Conservation (phyloP, 1,284 basidiomycete genomes). For the Melampsora larici-populina region DNA sequence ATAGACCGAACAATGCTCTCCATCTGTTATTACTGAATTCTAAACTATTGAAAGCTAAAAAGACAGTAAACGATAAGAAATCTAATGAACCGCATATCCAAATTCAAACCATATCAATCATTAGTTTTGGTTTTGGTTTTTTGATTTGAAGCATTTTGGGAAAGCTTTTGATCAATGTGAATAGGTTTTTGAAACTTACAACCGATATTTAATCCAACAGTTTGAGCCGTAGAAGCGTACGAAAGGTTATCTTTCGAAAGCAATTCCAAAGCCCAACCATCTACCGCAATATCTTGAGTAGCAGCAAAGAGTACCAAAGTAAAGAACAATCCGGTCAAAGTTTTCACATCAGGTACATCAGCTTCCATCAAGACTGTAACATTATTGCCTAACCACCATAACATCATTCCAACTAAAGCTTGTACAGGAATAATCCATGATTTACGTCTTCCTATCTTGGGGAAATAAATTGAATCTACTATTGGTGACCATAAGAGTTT, state of each 20-base stretch:
- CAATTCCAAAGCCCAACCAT: conserved; percentile 97
- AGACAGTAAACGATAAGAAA: conserved; percentile 95
- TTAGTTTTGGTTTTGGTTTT: not conserved
- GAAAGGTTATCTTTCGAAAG: conserved; percentile 91
- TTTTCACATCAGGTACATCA: conserved; percentile 75
- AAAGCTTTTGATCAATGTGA: too few relatives aligned
- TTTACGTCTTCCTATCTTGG: conserved; percentile 81
- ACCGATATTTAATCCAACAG: conserved; percentile 92
- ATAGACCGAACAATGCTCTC: conserved; percentile 21
- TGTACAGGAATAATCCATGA: conserved; percentile 99
- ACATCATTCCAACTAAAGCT: conserved; percentile 76
- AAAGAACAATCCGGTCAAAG: conserved; percentile 83
- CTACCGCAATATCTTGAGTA: conserved; percentile 98
- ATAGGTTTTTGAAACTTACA: conserved; percentile 56
- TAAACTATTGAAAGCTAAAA: conserved; percentile 91
- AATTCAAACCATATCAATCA: not conserved
- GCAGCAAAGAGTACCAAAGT: conserved; percentile 90
- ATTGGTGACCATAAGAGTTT: conserved; percentile 98
- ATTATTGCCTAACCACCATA: conserved; percentile 80
- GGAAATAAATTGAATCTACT: conserved; percentile 84
- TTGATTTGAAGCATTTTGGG: too few relatives aligned
- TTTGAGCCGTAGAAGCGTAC: conserved; percentile 97
- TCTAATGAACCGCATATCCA: conserved; percentile 49
- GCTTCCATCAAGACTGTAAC: conserved; percentile 76
- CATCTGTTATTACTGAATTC: conserved; percentile 68